Evolutionary conservation across 1,284 basidiomycete genomes (phyloP).

Genomic region (Leccinum glutinopallens): DNA sequence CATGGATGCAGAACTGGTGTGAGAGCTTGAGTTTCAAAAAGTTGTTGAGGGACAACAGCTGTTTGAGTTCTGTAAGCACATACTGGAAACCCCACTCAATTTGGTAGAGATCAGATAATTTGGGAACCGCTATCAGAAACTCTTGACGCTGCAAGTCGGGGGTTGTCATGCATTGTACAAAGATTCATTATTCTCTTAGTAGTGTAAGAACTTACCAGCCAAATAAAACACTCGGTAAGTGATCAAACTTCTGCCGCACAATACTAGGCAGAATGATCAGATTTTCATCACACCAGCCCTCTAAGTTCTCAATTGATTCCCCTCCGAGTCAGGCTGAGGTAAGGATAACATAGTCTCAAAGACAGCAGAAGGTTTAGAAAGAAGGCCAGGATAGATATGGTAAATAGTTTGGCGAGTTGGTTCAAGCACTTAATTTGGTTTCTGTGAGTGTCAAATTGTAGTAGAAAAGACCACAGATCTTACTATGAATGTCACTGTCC

Average conservation of each 20-base stretch:
- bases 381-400: conserved; percentile 7
- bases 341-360: conserved; percentile 13
- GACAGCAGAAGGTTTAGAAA: background rate
- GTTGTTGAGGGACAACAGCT: too few relatives aligned
- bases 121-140: too few relatives aligned
- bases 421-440: conserved; percentile 3
- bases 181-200: background rate
- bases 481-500: background rate
- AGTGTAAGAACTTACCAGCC: conserved; percentile 5
- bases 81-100: too few relatives aligned
- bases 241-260: conserved; percentile 12
- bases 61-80: too few relatives aligned
- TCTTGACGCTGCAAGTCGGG: too few relatives aligned
- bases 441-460: background rate
- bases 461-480: background rate
- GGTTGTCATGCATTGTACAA: background rate
- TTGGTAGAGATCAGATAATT: too few relatives aligned
- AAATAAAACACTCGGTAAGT: conserved; percentile 12
- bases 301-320: background rate
- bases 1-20: too few relatives aligned
- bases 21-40: too few relatives aligned
- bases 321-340: background rate
- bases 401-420: conserved; percentile 4
- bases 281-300: conserved; percentile 9
- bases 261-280: conserved; percentile 11